Percentiles rank a stretch among this genome's conserved stretches.
Conservation (phyloP, 805 yeast species). For the Wickerhamomyces alni region DNA sequence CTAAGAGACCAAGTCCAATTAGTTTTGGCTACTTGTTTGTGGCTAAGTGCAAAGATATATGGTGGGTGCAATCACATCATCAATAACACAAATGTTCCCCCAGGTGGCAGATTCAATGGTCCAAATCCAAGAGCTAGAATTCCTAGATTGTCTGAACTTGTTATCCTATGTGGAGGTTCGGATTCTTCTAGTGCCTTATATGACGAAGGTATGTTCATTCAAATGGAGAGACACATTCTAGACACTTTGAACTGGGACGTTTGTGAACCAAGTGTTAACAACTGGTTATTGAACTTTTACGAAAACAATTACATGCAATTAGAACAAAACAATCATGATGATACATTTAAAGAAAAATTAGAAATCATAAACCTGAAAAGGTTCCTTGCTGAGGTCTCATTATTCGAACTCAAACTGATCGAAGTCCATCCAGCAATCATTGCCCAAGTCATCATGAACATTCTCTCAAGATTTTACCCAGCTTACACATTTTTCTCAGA, state of each 20-base stretch:
- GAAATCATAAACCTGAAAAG: constrained; percentile 43
- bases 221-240: constrained; percentile 77
- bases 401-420: constrained; percentile 41
- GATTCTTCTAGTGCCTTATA: constrained; percentile 49
- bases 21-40: constrained; percentile 84
- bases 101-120: constrained; percentile 58
- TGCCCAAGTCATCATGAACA: constrained; percentile 16
- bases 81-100: constrained; percentile 39
- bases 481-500: constrained; percentile 10
- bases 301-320: constrained; percentile 38
- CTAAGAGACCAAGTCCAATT: constrained; percentile 82
- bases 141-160: constrained; percentile 68
- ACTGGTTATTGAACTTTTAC: constrained; percentile 38
- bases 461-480: constrained; percentile 6
- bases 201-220: constrained; percentile 69
- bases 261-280: constrained; percentile 53
- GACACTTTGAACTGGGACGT: constrained; percentile 70
- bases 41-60: constrained; percentile 86
- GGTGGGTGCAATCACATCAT: constrained; percentile 70
- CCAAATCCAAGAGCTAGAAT: constrained; percentile 72
- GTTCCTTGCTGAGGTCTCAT: constrained; percentile 41
- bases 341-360: constrained; percentile 19
- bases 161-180: constrained; percentile 62
- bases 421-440: constrained; percentile 28
- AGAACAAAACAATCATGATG: constrained; percentile 23